Percentiles rank a stretch among this genome's conserved stretches.
These are phyloP conservation scores for Boletus reticuloceps DNA, from an alignment of 768 basidiomycete species.

Conservation along the genomic window DNA sequence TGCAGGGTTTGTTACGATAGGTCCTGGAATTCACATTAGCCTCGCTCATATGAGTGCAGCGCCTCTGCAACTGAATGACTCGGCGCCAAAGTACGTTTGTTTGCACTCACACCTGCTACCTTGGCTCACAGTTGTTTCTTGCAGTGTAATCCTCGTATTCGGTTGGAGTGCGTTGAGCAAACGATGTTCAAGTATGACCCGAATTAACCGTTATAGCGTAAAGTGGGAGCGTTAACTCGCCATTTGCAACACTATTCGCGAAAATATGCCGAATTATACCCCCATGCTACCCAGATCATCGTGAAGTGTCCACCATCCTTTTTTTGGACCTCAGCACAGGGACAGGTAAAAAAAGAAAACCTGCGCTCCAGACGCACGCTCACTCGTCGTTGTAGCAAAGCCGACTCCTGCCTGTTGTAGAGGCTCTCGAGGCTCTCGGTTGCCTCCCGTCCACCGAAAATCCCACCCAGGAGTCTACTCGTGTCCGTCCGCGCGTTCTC, in stretches of 20 bases:
- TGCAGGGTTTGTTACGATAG: not conserved
- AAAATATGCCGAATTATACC: constrained; percentile 25
- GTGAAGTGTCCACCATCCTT: constrained; percentile 22
- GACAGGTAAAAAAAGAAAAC: constrained; percentile 9
- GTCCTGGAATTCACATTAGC: not conserved
- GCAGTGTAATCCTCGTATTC: constrained; percentile 29
- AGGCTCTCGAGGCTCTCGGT: constrained; percentile 23
- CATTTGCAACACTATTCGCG: constrained; percentile 26
- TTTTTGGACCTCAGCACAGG: constrained; percentile 12
- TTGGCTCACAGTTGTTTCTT: not conserved
- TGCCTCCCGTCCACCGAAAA: constrained; percentile 12
- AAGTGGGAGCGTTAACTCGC: constrained; percentile 26
- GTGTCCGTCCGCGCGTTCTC: constrained; percentile 20
- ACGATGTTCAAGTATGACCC: not conserved
- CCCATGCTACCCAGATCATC: constrained; percentile 26
- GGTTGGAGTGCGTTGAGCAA: constrained; percentile 25
- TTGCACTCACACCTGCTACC: not conserved
- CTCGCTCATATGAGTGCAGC: not conserved
- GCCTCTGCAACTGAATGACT: not conserved
- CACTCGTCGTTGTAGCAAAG: constrained; percentile 10
- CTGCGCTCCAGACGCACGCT: not conserved
- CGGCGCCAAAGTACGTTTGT: constrained; percentile 21
- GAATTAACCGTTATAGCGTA: not conserved
- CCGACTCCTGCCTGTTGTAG: constrained; percentile 19
- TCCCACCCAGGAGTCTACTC: not conserved